Conservation (phyloP, 805 yeast genomes). For the Pichia sporocuriosa region DNA sequence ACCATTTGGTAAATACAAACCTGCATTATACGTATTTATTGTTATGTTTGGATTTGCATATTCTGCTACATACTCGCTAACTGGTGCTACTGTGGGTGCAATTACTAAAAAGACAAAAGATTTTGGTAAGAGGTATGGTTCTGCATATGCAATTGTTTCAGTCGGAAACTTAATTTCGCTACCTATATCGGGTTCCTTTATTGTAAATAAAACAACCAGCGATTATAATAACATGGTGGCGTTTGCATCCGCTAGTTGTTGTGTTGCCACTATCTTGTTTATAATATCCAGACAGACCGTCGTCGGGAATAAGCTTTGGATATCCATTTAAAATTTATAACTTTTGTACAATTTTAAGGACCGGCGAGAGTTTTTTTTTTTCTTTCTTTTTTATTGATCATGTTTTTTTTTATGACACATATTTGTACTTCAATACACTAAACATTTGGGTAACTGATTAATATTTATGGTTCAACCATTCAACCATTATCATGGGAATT, state of each 20-base stretch:
- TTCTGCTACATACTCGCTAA: constrained; percentile 52
- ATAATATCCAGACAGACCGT: constrained; percentile 36
- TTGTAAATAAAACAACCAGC: constrained; percentile 27
- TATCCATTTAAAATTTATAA: constrained; percentile 10
- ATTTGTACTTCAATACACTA: no score
- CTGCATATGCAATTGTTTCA: constrained; percentile 56
- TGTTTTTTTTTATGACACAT: no score
- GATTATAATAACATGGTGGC: constrained; percentile 35
- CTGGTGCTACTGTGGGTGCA: constrained; percentile 58
- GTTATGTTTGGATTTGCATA: constrained; percentile 49
- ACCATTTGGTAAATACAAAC: constrained; percentile 45
- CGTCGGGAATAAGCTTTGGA: constrained; percentile 36
- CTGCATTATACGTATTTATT: constrained; percentile 45
- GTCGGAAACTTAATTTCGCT: constrained; percentile 40
- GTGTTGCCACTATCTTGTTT: constrained; percentile 34
- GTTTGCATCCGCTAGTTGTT: constrained; percentile 17
- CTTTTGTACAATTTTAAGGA: no score
- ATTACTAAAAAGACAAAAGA: constrained; percentile 46
- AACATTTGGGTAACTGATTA: no score
- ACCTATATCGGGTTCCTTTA: constrained; percentile 38
- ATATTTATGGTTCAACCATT: no score
- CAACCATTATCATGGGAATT: no score
- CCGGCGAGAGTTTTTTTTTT: no score
- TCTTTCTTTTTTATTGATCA: no score
- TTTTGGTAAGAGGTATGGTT: constrained; percentile 65